Base-by-base conservation (phyloP, 225 moss, liverwort and hornwort genomes). In the Bryum argenteum region DNA sequence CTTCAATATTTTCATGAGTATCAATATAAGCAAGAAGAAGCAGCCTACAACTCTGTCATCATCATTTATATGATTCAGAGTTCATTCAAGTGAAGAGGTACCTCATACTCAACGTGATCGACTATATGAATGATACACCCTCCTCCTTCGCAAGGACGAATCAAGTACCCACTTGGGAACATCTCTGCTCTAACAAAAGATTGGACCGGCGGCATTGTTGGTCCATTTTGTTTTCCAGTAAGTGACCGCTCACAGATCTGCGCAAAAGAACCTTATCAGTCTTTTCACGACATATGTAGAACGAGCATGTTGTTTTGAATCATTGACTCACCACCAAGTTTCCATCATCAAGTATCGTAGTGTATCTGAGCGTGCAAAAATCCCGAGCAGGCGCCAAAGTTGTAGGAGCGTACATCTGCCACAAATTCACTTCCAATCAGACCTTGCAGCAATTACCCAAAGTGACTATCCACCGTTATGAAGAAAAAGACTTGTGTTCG, bases 111-210 rank as follows among this genome's bases (percentile, higher is more conserved):
- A 70, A 90, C 83, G 52, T 97, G 96, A 75, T 97, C 96, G 40
- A 97, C 96, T 61, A 97, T 84, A 74, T 93, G 93, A 81, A 97
- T 97, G 66, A 92, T 90, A 70, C 93, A 93, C n/a, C 96, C 96
- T 63, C 96, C 96, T 58, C 96, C 96, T 70, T 97, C 96, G 75
- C 93, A 93, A 6, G 96, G 96, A 51, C 96, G 91, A 75, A 97
- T 97, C 80, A 97, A 90, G 65, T 94, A 97, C 19, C 96, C 96
- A 87, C 96, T 93, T 12, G 96, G 91, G 44, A 94, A 83, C 91
- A 94, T 90, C 75, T 97, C 96, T 61, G 91, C 96, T 78, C 96
- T 82, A 12, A 91, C 90, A 81, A 97, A 97, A 51, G 75, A 92
- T 83, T 94, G 93, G 40, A 97, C 96, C 18, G 90, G 89, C 11